A percentile compares a stretch with the other conserved stretches of the same genome.
Evolutionary conservation across 2,329 filamentous ascomycete genomes (phyloP).

Genomic region (Furcasterigmium furcatum): DNA sequence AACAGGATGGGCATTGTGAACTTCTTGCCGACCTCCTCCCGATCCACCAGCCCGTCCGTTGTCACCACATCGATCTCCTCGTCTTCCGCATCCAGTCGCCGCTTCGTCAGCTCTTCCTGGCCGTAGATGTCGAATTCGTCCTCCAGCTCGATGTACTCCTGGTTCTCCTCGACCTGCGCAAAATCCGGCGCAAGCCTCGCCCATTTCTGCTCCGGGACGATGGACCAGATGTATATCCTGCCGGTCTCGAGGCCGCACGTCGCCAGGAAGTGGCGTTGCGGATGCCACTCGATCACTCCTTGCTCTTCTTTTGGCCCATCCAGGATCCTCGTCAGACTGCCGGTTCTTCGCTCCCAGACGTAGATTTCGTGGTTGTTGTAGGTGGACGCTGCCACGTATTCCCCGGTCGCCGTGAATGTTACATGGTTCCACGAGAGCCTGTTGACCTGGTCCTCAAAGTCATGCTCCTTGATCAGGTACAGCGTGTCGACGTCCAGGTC

Average conservation of each 20-base stretch:
- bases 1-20: conserved; percentile 94
- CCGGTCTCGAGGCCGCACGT: conserved; percentile 92
- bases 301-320: conserved; percentile 97
- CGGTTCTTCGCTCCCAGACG: conserved; percentile 93
- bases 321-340: conserved; percentile 92
- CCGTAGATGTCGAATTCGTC: conserved; percentile 99
- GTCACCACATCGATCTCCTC: conserved; percentile 90
- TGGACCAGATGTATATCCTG: conserved; percentile 93
- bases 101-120: conserved; percentile 89
- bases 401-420: conserved; percentile 87
- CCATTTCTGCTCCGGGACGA: conserved; percentile 94
- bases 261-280: conserved; percentile 78
- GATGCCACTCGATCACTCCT: conserved; percentile 97
- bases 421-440: conserved; percentile 95
- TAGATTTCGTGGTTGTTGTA: conserved; percentile 99
- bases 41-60: conserved; percentile 57
- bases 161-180: conserved; percentile 95
- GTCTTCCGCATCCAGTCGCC: conserved; percentile 85
- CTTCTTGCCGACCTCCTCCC: conserved; percentile 43
- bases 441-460: conserved; percentile 97
- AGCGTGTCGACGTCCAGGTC: conserved; percentile 82
- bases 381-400: conserved; percentile 94
- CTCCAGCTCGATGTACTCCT: conserved; percentile 91
- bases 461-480: conserved; percentile 89
- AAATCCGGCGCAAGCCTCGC: conserved; percentile 96